Evolutionary conservation across 805 yeast species (phyloP), one percentile per base, ranked within the genome.

Genomic region (Metschnikowia gelsemii): DNA sequence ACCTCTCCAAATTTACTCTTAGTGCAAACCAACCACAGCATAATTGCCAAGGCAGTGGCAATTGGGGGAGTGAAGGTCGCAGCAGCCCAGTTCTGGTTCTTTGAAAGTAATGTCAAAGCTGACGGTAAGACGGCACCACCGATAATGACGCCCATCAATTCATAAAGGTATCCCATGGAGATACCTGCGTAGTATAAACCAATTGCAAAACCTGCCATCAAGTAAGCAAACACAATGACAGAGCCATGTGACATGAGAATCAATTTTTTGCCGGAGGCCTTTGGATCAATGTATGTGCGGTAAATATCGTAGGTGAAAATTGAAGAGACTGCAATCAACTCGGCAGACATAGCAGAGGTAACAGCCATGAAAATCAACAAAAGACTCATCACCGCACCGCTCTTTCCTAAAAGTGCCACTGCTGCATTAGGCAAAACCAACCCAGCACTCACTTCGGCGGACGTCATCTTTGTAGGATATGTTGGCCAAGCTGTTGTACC

Each of bases 341-440:
- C 96, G 27, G 96, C 91, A 23, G 95, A 85, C 76, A 87, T 79
- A 19, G 96, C 96, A 35, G 95, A 84, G 0, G 96, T 89, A 31
- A 85, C 91, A 19, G 96, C 96, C 90, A 87, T 85, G 63, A 89
- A 89, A 8, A 88, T 78, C 71, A 89, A 66, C 24, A 89, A 61
- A 49, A 89, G 72, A 8, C 89, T 76, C 25, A 90, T 90, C 35
- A 79, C 90, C 4, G 95, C 95, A 47, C 96, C 97, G 54, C 91
- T 87, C 49, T 73, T 82, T 38, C 96, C 96, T 64, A 89, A 71
- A 30, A 89, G 66, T 0, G 96, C 87, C 30, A 79, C 84, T 1
- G 96, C 95, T 28, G 96, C 84, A 48, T 78, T 78, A 7, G 87
- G 87, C 42, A 84, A 67, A 8, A 80, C 89, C 45, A 89, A 69